These are phyloP conservation scores for Macrotyloma uniflorum DNA, from an alignment of 306 rosid genomes.

Conservation along the genomic window DNA sequence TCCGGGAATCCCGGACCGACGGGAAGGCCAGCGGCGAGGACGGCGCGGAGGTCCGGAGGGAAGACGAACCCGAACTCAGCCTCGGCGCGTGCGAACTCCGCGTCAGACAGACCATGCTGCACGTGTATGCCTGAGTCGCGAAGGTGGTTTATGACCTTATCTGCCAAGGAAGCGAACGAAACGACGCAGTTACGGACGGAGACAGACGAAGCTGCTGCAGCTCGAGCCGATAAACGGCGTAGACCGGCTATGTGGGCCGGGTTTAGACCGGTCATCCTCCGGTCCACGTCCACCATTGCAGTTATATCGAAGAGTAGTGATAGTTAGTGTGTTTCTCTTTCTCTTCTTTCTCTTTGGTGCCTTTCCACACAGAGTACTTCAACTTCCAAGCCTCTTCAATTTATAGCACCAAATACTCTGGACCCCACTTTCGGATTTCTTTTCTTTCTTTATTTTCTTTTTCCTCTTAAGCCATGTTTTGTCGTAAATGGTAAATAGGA, in stretches of 20 bases:
- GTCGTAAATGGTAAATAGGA: slow-evolving; percentile 25
- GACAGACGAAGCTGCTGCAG: slow-evolving; percentile 60
- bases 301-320: neutral
- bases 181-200: slow-evolving; percentile 71
- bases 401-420: slow-evolving; percentile 53
- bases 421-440: slow-evolving; percentile 47
- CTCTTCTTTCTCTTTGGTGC: neutral
- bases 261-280: slow-evolving; percentile 91
- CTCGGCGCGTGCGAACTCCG: slow-evolving; percentile 91
- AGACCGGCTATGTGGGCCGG: slow-evolving; percentile 96
- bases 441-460: neutral
- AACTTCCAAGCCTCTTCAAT: slow-evolving; percentile 6
- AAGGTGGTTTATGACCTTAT: slow-evolving; percentile 69
- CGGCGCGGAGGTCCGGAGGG: slow-evolving; percentile 93
- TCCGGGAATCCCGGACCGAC: slow-evolving; percentile 94
- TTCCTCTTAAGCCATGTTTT: slow-evolving; percentile 29
- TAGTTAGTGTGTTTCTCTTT: neutral
- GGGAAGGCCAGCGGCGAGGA: slow-evolving; percentile 85
- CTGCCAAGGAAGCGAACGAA: slow-evolving; percentile 74
- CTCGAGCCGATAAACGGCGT: slow-evolving; percentile 94
- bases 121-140: slow-evolving; percentile 70
- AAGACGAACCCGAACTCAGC: slow-evolving; percentile 91
- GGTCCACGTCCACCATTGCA: slow-evolving; percentile 97
- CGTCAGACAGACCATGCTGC: slow-evolving; percentile 72
- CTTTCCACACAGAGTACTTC: slow-evolving; percentile 34